Conservation (phyloP, 169 alveolate genomes). For the Theileria equi region DNA sequence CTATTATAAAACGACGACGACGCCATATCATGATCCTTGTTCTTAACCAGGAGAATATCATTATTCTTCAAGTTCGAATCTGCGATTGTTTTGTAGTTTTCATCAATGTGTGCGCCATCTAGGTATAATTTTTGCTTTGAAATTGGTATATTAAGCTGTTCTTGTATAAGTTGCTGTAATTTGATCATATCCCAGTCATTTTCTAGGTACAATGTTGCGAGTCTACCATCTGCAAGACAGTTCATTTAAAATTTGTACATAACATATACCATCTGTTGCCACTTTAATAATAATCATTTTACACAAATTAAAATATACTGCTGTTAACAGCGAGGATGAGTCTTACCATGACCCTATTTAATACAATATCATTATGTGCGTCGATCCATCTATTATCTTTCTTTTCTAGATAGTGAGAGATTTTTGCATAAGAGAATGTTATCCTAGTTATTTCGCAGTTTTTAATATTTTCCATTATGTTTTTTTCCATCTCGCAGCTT, state of each 20-base stretch:
- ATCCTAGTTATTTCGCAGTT: background rate
- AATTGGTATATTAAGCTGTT: conserved; percentile 35
- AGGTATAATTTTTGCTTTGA: conserved; percentile 12
- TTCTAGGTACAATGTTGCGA: conserved; percentile 49
- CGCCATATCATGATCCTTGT: background rate
- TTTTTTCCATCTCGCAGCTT: background rate
- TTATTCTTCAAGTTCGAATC: conserved; percentile 21
- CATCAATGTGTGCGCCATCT: conserved; percentile 17
- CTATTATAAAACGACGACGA: background rate
- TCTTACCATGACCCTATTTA: too few species aligned
- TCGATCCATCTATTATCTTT: too few species aligned
- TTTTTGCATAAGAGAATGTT: background rate
- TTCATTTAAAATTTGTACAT: background rate
- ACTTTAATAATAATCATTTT: conserved; percentile 38
- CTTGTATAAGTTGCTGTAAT: conserved; percentile 8
- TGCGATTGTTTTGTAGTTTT: conserved; percentile 5
- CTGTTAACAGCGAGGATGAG: too few species aligned
- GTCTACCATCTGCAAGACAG: conserved; percentile 26
- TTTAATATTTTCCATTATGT: background rate
- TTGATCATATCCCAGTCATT: conserved; percentile 40
- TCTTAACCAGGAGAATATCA: conserved; percentile 28
- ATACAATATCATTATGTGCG: too few species aligned
- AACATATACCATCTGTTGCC: conserved; percentile 29
- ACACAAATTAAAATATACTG: background rate
- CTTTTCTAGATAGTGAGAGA: too few species aligned